These are phyloP conservation scores for Vanrija pseudolonga DNA, from an alignment of 1,284 basidiomycete genomes.

Conservation along the genomic window DNA sequence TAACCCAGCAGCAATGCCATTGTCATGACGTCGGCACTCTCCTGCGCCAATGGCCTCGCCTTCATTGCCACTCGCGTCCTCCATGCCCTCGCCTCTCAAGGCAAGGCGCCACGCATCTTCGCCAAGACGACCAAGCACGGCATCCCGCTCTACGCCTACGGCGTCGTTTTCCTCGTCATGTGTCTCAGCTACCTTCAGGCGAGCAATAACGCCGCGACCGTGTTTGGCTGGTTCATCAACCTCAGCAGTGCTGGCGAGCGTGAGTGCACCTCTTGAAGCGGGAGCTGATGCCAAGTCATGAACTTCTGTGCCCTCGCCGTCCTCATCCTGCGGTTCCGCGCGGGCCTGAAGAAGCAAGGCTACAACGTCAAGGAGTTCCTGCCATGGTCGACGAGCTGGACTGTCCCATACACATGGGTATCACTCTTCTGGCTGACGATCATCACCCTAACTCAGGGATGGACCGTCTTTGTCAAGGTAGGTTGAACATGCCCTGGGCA, in stretches of 20 bases:
- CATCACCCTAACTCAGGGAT: conserved; percentile 17
- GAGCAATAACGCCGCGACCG: conserved; percentile 12
- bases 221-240: conserved; percentile 12
- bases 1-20: conserved; percentile 32
- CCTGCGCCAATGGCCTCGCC: conserved; percentile 32
- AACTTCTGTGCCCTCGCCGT: conserved; percentile 11
- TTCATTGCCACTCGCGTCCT: conserved; percentile 10
- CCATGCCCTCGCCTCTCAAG: conserved; percentile 10
- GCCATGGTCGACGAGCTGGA: conserved; percentile 8
- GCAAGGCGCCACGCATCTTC: conserved; percentile 17
- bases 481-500: background rate
- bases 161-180: conserved; percentile 7
- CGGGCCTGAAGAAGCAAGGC: background rate
- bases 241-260: conserved; percentile 11
- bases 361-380: conserved; percentile 4
- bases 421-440: conserved; percentile 4
- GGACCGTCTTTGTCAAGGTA: conserved; percentile 13
- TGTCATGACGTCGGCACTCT: conserved; percentile 37
- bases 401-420: conserved; percentile 11
- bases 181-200: conserved; percentile 16
- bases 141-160: conserved; percentile 8
- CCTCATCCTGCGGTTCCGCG: conserved; percentile 9
- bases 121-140: conserved; percentile 16
- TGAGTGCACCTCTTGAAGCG: background rate
- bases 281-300: background rate